Evolutionary conservation across 768 basidiomycete genomes (phyloP), one percentile per base, ranked within the genome.

Genomic region (Russula emetica): DNA sequence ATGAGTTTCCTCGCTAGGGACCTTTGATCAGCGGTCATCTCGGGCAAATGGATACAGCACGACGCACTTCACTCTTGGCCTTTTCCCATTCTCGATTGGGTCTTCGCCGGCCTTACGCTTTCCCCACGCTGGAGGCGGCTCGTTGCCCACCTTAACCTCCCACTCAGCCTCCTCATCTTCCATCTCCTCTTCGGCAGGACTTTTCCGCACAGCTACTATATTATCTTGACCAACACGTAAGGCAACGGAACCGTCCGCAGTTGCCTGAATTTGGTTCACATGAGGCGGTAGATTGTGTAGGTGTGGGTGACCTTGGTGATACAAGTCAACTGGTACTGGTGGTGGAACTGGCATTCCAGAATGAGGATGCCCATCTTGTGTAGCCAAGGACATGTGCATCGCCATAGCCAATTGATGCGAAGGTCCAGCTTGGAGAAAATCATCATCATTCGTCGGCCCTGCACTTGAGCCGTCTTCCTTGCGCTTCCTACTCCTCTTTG

Each of bases 151-250:
- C 55, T 80, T 81, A 36, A 91, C 79, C 50, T 76, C 78, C 90
- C 90, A 92, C 56, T 86, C 87, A 32, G 74, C 72, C n/a, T 77
- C 81, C 32, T 85, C 76, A 63, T 85, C 86, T 32, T 83, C 85
- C 78, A 85, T 80, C 73, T 88, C 87, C 70, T 88, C 86, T 71
- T 86, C 83, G 2, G 80, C 80, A 0, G 83, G 82, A 62, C 76
- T 81, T 61, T 71, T 77, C 51, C 78, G 76, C 22, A 75, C 70
- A 22, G 70, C 69, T 2, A 76, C 70, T 44, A 75, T 71, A 16
- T 22, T 36, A 16, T 57, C 34, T 54, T 55, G 61, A 36, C 22
- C 2, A 26, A 67, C 56, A 10, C 53, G 38, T 10, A 63, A 42
- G 11, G 75, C 76, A 6, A 75, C 64, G 38, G 77, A 70, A 14